Conservation (phyloP, 768 basidiomycete genomes). For the Auriscalpium microsporum region DNA sequence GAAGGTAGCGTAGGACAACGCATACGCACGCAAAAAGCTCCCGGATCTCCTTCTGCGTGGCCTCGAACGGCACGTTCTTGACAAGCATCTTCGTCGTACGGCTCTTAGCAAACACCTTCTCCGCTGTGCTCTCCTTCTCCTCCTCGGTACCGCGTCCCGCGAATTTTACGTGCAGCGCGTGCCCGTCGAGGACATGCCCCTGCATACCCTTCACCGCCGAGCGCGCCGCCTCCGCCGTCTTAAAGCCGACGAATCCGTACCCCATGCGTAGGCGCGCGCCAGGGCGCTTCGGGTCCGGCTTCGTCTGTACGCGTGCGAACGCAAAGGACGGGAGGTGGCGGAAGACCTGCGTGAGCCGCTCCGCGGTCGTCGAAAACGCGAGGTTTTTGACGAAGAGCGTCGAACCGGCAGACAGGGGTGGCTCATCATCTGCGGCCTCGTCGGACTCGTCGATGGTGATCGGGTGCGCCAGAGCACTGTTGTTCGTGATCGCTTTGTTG, state of each 20-base stretch:
- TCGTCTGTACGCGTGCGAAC: constrained; percentile 87
- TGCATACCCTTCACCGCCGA: constrained; percentile 71
- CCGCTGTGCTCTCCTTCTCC: constrained; percentile 33
- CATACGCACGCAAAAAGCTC: constrained; percentile 78
- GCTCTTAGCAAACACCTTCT: constrained; percentile 36
- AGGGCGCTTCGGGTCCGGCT: constrained; percentile 74
- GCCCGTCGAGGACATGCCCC: constrained; percentile 80
- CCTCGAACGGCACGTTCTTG: constrained; percentile 98
- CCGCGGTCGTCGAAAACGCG: constrained; percentile 82
- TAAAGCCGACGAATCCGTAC: constrained; percentile 93
- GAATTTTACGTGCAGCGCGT: constrained; percentile 74
- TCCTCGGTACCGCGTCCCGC: constrained; percentile 73
- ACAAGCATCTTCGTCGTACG: constrained; percentile 91
- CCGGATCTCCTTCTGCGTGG: constrained; percentile 84
- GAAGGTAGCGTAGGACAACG: background rate
- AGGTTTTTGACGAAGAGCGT: constrained; percentile 95
- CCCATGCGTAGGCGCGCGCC: constrained; percentile 76
- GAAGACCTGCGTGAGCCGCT: constrained; percentile 62
- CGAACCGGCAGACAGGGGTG: constrained; percentile 52
- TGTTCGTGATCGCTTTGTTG: background rate
- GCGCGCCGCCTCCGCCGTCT: constrained; percentile 60
- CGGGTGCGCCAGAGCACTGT: constrained; percentile 12
- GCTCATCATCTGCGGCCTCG: constrained; percentile 28
- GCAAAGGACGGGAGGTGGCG: constrained; percentile 68
- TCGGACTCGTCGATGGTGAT: constrained; percentile 27